Conservation (phyloP, 2,329 filamentous ascomycete species). For the Aspergillus ruber region DNA sequence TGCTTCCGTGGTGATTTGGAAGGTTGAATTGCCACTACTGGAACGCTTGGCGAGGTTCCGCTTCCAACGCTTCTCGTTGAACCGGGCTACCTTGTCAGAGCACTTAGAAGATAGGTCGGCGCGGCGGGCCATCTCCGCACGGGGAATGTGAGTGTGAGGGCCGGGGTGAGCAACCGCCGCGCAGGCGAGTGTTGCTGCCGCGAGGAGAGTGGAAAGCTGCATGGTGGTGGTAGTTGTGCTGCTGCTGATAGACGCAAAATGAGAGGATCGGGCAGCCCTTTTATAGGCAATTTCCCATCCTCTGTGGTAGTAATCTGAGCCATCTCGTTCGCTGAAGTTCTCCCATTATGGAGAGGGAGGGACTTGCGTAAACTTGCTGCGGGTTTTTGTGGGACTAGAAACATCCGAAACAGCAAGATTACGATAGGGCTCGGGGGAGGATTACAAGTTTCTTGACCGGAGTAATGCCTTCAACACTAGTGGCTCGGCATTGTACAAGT, state of each 20-base stretch:
- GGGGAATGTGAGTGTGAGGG: neutral
- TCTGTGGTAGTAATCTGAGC: no score
- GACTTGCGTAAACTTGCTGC: no score
- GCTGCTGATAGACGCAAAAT: neutral
- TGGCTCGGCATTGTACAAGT: no score
- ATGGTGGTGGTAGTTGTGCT: neutral
- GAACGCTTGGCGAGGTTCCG: neutral
- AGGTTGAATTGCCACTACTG: neutral
- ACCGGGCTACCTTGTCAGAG: neutral
- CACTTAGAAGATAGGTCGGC: neutral
- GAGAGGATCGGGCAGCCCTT: neutral
- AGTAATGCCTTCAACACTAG: no score
- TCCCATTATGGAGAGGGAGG: no score
- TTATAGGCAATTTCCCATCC: neutral
- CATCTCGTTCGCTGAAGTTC: no score
- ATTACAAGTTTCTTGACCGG: no score
- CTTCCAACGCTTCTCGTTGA: slow-evolving; percentile 1
- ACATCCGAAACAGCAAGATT: no score
- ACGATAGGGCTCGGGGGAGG: no score
- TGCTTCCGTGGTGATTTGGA: slow-evolving; percentile 3
- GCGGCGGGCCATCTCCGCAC: neutral
- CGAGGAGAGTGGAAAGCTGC: neutral
- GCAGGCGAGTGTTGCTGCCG: neutral
- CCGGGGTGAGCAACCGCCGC: neutral
- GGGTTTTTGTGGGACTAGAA: no score